Percentiles rank a stretch among this genome's conserved stretches.
Conservation (phyloP, 1,139 yeast species). For the Candida sp. region DNA sequence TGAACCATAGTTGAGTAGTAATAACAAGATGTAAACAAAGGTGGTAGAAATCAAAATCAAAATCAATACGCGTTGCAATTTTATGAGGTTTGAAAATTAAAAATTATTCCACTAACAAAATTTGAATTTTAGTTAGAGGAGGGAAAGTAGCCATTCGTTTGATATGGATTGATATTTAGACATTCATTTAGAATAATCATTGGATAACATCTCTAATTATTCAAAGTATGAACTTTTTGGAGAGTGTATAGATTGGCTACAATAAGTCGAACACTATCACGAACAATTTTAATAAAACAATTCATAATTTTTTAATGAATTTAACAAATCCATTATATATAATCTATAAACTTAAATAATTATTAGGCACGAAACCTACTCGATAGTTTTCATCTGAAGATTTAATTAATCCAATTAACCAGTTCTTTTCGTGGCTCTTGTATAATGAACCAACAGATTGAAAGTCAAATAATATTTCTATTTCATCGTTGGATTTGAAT, state of each 20-base stretch:
- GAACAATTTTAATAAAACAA: too few species aligned
- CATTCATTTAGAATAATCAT: background rate
- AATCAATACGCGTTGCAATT: background rate
- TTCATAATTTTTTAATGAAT: too few species aligned
- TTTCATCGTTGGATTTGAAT: constrained; percentile 30
- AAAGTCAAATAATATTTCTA: constrained; percentile 34
- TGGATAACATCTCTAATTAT: too few species aligned
- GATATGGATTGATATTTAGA: background rate
- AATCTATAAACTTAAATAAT: constrained; percentile 15
- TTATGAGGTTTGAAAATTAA: too few species aligned
- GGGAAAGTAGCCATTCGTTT: too few species aligned
- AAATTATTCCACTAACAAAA: too few species aligned
- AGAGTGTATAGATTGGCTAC: too few species aligned
- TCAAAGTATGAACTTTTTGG: too few species aligned
- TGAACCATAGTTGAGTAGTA: background rate
- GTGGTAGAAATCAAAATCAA: background rate
- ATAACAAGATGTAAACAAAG: background rate
- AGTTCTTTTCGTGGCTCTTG: constrained; percentile 19
- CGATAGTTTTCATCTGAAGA: constrained; percentile 15
- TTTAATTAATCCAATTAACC: constrained; percentile 32
- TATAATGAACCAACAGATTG: constrained; percentile 22
- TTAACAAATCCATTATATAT: background rate
- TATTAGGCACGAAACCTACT: constrained; percentile 41
- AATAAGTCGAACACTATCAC: too few species aligned
- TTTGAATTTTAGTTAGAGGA: too few species aligned